Evolutionary conservation across 1,284 basidiomycete genomes (phyloP).

Genomic region (Sanghuangporus baumii): DNA sequence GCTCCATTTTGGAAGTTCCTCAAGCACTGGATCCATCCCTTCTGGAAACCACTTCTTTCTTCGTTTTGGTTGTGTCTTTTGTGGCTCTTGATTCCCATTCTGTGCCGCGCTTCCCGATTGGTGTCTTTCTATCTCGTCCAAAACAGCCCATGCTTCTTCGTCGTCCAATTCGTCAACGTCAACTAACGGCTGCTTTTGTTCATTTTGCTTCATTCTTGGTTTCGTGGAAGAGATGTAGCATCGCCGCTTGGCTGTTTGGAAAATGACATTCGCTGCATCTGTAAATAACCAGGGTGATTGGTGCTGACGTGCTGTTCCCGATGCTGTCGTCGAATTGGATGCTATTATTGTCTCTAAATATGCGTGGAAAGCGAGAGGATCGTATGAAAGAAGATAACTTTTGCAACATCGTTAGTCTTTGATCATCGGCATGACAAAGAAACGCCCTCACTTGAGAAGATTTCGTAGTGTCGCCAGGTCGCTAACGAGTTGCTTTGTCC

Average conservation of each 20-base stretch:
- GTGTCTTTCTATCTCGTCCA: constrained; percentile 55
- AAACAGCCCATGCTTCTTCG: constrained; percentile 66
- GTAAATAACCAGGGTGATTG: constrained; percentile 85
- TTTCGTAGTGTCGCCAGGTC: constrained; percentile 85
- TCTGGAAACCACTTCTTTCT: constrained; percentile 60
- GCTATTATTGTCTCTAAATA: constrained; percentile 91
- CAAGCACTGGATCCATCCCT: constrained; percentile 81
- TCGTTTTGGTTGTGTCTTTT: constrained; percentile 15
- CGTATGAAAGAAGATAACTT: constrained; percentile 88
- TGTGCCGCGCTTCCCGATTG: not conserved
- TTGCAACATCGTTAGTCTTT: not conserved
- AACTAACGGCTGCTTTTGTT: constrained; percentile 12
- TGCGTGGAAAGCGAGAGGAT: constrained; percentile 85
- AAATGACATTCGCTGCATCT: constrained; percentile 85
- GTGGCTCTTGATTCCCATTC: constrained; percentile 20
- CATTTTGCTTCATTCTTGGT: constrained; percentile 7
- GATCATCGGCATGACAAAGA: not conserved
- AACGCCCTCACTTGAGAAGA: constrained; percentile 63
- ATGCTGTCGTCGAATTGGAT: constrained; percentile 53
- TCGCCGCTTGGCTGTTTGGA: constrained; percentile 75
- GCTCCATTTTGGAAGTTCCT: constrained; percentile 95
- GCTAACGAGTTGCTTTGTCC: constrained; percentile 86
- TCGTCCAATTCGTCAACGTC: constrained; percentile 41
- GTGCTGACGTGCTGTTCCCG: constrained; percentile 53
- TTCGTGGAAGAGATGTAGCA: constrained; percentile 51